Evolutionary conservation across 2,329 filamentous ascomycete genomes (phyloP), one percentile per base, ranked within the genome.

Genomic region (Fusarium sp.): DNA sequence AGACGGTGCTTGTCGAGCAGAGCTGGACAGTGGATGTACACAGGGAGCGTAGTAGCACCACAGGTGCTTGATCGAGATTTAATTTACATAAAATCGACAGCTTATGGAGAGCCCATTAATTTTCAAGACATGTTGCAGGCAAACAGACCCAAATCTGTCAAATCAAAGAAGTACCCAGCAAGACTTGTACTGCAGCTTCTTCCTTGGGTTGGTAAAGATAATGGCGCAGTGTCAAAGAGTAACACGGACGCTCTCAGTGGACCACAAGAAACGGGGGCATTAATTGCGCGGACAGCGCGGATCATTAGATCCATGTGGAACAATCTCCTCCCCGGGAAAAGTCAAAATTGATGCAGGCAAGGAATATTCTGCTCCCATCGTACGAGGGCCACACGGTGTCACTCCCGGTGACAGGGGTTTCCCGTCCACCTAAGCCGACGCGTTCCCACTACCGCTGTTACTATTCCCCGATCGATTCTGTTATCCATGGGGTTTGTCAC

Each of bases 1-100:
- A 75, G 65, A 73, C 73, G 30, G 74, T 76, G 50, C 70, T 77
- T 25, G 72, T 77, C 7, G 59, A 76, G 32, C 68, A 73, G 58
- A 67, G 69, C 6, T 76, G 72, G 72, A 54, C 43, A 15, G 70
- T 75, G n/a, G 73, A 77, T n/a, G 68, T 73, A 17, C 63, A 77
- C 17, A 66, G 56, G 12, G 68, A 69, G n/a, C 45, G 58, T 50
- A 70, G 20, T 63, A 58, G n/a, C 27, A 32, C 22, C n/a, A 15
- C 38, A 35, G 38, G n/a, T 20, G 37, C 33, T 40, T 65, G 52
- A 54, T 32, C 27, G 47, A 32, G 27, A 54, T 32, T n/a, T 54
- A 32, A 54, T 54, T 20, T 52, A 54, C 27, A 32, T 32, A 12
- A 27, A 52, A 52, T 52, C 27, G 47, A 32, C 47, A 32, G 47